Evolutionary conservation across 768 basidiomycete genomes (phyloP).

Genomic region (Daedaleopsis sinensis): DNA sequence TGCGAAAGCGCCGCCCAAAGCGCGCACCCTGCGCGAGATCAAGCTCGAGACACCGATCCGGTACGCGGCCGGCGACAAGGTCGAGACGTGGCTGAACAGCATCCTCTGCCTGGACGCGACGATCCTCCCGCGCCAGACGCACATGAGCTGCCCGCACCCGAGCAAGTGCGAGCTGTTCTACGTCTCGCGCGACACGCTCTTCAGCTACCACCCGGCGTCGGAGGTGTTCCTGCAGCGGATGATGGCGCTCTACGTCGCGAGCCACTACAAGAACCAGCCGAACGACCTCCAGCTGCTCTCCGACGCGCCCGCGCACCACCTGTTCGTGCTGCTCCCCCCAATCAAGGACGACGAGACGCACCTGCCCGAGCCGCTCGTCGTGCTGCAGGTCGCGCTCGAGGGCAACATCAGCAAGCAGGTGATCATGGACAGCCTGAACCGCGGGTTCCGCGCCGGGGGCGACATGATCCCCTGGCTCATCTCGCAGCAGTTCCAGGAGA

Average conservation of each 20-base stretch:
- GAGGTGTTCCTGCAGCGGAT: constrained; percentile 97
- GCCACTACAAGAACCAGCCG: constrained; percentile 99
- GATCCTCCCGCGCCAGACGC: constrained; percentile 50
- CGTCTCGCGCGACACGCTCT: constrained; percentile 93
- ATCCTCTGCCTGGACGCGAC: constrained; percentile 92
- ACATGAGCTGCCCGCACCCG: constrained; percentile 91
- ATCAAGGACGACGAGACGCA: constrained; percentile 88
- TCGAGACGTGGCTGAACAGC: constrained; percentile 93
- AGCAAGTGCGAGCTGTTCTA: constrained; percentile 93
- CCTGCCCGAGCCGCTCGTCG: constrained; percentile 93
- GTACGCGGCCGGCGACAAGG: constrained; percentile 81
- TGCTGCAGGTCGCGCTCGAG: constrained; percentile 94
- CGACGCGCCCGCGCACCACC: constrained; percentile 95
- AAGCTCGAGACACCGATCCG: constrained; percentile 96
- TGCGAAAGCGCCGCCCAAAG: constrained; percentile 61
- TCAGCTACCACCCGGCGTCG: constrained; percentile 96
- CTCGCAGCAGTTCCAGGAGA: constrained; percentile 95
- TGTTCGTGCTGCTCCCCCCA: constrained; percentile 94
- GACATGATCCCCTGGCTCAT: constrained; percentile 99
- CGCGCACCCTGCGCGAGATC: constrained; percentile 86
- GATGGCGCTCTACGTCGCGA: constrained; percentile 97
- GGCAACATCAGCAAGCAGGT: constrained; percentile 86
- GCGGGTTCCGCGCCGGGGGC: constrained; percentile 86
- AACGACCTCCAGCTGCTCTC: constrained; percentile 98
- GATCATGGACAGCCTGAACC: constrained; percentile 83